Percentiles rank a stretch among this genome's conserved stretches.
Evolutionary conservation across 1,139 yeast species (phyloP).

Genomic region (Yamadazyma friedrichii): DNA sequence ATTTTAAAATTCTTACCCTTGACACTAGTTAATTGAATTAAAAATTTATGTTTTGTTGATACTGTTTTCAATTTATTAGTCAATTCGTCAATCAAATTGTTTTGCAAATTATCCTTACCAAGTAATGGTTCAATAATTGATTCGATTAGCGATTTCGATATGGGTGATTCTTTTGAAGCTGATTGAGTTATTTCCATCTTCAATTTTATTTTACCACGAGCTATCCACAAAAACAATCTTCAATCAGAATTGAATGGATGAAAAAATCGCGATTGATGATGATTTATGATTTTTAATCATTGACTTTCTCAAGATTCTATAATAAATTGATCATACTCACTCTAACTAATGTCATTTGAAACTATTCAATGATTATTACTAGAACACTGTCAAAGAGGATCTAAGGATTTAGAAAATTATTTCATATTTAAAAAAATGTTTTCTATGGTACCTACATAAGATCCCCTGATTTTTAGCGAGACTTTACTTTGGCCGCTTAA

Average conservation of each 20-base stretch:
- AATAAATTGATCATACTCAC: too few species aligned
- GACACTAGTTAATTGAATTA: slow-evolving; percentile 5
- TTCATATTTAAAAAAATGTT: too few species aligned
- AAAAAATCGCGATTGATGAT: neutral
- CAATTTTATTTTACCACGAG: too few species aligned
- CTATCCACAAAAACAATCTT: neutral
- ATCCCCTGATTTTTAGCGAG: too few species aligned
- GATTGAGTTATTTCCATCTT: neutral
- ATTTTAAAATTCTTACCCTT: slow-evolving; percentile 4
- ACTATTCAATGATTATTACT: too few species aligned
- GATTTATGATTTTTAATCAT: neutral
- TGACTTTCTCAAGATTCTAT: neutral
- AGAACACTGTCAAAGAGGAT: neutral
- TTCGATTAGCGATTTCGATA: neutral
- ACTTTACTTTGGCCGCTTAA: too few species aligned
- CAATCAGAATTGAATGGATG: neutral
- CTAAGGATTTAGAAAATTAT: neutral
- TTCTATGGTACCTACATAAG: too few species aligned
- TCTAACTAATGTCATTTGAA: too few species aligned
- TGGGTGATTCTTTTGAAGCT: slow-evolving; percentile 4
- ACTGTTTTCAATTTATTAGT: slow-evolving; percentile 1
- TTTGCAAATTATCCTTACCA: neutral
- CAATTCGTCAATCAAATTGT: slow-evolving; percentile 3
- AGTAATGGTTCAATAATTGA: neutral
- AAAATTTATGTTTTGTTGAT: slow-evolving; percentile 9